Conservation (phyloP, 2,329 filamentous ascomycete genomes). For the Penicillium sp. region DNA sequence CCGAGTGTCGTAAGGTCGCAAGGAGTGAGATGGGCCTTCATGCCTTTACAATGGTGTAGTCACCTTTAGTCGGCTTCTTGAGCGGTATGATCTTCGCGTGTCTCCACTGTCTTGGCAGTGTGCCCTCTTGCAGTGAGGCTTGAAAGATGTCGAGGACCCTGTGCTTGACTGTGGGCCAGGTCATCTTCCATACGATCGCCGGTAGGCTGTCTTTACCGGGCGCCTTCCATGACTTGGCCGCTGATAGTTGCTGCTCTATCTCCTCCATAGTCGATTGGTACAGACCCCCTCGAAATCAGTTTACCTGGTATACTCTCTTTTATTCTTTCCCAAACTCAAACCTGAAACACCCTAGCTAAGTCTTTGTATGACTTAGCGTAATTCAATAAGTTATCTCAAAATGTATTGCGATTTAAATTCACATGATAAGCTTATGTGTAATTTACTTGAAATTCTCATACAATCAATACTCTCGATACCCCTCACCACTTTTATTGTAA, state of each 20-base stretch:
- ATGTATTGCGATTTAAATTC: too few relatives aligned
- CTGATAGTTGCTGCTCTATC: constrained; percentile 13
- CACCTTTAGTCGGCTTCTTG: constrained; percentile 24
- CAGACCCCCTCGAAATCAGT: too few relatives aligned
- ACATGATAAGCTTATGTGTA: too few relatives aligned
- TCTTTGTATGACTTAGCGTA: too few relatives aligned
- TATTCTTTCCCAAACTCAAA: too few relatives aligned
- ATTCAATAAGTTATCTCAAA: too few relatives aligned
- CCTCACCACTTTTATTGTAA: too few relatives aligned
- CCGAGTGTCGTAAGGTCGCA: constrained; percentile 21
- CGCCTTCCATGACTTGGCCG: constrained; percentile 9
- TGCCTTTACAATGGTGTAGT: constrained; percentile 21
- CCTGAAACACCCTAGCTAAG: too few relatives aligned
- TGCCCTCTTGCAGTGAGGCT: constrained; percentile 17
- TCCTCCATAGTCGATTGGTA: constrained; percentile 18
- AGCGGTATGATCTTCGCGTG: constrained; percentile 25
- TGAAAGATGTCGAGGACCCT: constrained; percentile 20
- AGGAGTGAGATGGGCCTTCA: constrained; percentile 29
- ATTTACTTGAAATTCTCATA: too few relatives aligned
- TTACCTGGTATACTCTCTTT: too few relatives aligned
- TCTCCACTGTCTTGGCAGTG: constrained; percentile 18
- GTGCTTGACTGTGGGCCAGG: constrained; percentile 26
- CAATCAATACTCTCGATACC: too few relatives aligned
- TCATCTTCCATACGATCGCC: constrained; percentile 24
- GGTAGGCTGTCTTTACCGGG: constrained; percentile 16